A percentile compares a stretch with the other conserved stretches of the same genome.
phyloP scores from a whole-genome alignment of 2,329 filamentous ascomycete species.

The Beauveria sp. region DNA sequence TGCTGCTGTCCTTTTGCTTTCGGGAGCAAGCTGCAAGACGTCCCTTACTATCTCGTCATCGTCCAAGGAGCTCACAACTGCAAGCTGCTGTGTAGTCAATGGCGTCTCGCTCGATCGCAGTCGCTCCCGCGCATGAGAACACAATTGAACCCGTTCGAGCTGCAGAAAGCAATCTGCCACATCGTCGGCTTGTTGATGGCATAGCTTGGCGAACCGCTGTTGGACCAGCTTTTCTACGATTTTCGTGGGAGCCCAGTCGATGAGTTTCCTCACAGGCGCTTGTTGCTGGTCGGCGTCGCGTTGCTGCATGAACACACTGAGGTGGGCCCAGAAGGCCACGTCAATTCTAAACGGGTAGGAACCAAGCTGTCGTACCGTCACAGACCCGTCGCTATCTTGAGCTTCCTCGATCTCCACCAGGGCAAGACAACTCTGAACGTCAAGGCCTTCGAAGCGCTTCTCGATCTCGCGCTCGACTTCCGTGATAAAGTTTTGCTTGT shows the following conservation, averaged over 20 bases:
- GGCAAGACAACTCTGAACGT: background rate
- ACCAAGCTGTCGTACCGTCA: rapidly evolving
- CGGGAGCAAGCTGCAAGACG: background rate
- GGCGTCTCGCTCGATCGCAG: background rate
- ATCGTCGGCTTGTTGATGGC: rapidly evolving
- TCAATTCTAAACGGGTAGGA: background rate
- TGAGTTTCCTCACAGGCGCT: background rate
- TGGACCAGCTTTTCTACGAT: background rate
- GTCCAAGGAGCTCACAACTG: background rate
- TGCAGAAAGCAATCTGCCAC: background rate
- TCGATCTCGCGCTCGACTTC: too few relatives aligned
- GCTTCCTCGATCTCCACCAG: background rate
- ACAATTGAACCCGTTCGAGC: background rate
- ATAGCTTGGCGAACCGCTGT: rapidly evolving
- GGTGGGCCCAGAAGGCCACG: background rate
- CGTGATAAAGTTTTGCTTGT: too few relatives aligned
- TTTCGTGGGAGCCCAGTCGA: background rate
- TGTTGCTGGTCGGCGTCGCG: background rate
- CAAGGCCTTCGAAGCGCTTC: background rate
- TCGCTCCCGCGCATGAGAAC: background rate
- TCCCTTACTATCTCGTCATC: background rate
- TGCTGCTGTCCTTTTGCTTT: background rate
- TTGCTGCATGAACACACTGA: background rate
- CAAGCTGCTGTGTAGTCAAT: background rate
- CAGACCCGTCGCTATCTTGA: background rate